A percentile compares a stretch with the other conserved stretches of the same genome.
Conservation (phyloP, 306 rosid genomes). For the Comarum palustre region DNA sequence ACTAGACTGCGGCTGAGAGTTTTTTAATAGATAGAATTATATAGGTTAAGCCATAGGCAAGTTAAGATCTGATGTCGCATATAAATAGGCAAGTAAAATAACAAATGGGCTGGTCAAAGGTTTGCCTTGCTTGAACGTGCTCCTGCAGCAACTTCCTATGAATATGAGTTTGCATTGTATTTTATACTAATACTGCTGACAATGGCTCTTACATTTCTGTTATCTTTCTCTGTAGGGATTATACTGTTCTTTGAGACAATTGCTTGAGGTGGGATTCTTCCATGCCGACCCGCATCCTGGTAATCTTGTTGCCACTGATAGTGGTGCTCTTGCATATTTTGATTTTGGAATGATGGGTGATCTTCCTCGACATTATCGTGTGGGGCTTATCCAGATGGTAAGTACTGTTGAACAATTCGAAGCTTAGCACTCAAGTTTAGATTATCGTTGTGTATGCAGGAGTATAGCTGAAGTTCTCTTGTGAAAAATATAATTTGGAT, state of each 20-base stretch:
- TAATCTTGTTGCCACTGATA: constrained; percentile 75
- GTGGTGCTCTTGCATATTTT: constrained; percentile 84
- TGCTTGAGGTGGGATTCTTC: constrained; percentile 89
- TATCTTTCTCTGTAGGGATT: constrained; percentile 61
- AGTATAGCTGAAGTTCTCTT: neutral
- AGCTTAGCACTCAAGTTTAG: neutral
- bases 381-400: constrained; percentile 88
- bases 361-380: constrained; percentile 88
- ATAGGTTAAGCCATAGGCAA: neutral
- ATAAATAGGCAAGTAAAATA: neutral
- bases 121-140: neutral
- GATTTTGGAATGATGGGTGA: constrained; percentile 99
- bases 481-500: neutral
- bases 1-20: neutral
- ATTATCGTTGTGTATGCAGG: neutral
- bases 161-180: neutral
- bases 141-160: neutral
- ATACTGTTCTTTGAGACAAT: constrained; percentile 85
- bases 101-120: neutral
- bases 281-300: constrained; percentile 99
- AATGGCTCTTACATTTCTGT: constrained; percentile 13
- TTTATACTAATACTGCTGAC: neutral
- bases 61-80: neutral
- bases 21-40: neutral
- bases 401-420: constrained; percentile 22